Evolutionary conservation across 2,329 filamentous ascomycete species (phyloP), one percentile per base, ranked within the genome.

Genomic region (Tympanopsis confertula): DNA sequence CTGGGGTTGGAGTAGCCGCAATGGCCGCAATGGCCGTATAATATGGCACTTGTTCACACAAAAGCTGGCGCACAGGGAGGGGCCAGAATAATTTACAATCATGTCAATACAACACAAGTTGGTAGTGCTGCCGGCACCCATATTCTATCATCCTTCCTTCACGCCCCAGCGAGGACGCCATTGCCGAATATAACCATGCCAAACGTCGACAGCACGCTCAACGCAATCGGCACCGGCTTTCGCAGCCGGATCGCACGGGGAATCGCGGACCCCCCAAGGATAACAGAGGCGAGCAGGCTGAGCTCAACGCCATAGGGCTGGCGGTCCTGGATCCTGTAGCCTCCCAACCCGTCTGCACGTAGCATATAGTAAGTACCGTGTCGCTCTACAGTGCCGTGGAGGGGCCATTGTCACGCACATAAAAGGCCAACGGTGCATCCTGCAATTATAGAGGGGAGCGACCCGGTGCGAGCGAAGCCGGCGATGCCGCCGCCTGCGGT

Each of bases 401-500:
- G 18, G 15, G 15, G 28, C 38, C 19, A 29, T 37, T 14, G 15
- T 20, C 19, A 15, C 18, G 5, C 4, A 76, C 71, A 77, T 14
- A 78, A 56, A 13, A 69, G 47, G 36, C 91, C 91, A 46, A 98
- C 87, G 22, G 81, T 79, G 47, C 86, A 68, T 38, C 91, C 91
- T 13, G 91, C 91, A 12, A 75, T 78, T 48, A 96, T 71, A 12
- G 87, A 94, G 26, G 89, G 89, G 36, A 94, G 58, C 18, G 88
- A 96, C 41, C 86, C 75, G 1, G 88, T 91, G 56, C 81, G 79
- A 33, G 81, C 68, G 61, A 86, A 98, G 54, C 91, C 91, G 54
- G 84, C 82, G 42, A 85, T 81, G 45, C 91, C 91, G 50, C 91
- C 91, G 40, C 82, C 71, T 37, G 88, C 86, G 41, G 88, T 95